A percentile compares a stretch with the other conserved stretches of the same genome.
Conservation (phyloP, 73 alveolate genomes). For the Paramecium caudatum region DNA sequence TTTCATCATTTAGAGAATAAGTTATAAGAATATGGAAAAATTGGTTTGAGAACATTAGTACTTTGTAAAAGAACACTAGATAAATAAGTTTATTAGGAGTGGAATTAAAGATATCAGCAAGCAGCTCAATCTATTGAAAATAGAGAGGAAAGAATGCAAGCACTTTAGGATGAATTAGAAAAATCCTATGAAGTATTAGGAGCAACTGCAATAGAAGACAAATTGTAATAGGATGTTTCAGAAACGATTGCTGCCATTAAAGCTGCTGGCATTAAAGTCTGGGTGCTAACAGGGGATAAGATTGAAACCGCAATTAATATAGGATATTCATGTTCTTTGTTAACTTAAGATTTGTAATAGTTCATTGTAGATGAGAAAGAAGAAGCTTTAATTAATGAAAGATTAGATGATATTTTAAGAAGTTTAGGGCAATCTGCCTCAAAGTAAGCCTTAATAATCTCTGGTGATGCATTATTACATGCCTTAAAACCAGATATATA, state of each 20-base stretch:
- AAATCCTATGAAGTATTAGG: slow-evolving; percentile 90
- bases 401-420: slow-evolving; percentile 78
- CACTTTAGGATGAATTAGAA: slow-evolving; percentile 91
- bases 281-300: slow-evolving; percentile 99
- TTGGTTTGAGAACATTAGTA: slow-evolving; percentile 88
- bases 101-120: slow-evolving; percentile 80
- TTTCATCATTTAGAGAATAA: slow-evolving; percentile 38
- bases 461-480: slow-evolving; percentile 77
- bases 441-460: slow-evolving; percentile 60
- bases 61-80: slow-evolving; percentile 84
- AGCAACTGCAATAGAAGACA: slow-evolving; percentile 98
- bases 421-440: slow-evolving; percentile 35
- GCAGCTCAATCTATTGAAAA: slow-evolving; percentile 80
- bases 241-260: slow-evolving; percentile 82
- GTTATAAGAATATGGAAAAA: slow-evolving; percentile 70
- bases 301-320: slow-evolving; percentile 97
- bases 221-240: slow-evolving; percentile 93
- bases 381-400: slow-evolving; percentile 77
- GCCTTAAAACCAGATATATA: slow-evolving; percentile 48
- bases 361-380: slow-evolving; percentile 83
- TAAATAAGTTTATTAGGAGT: slow-evolving; percentile 82
- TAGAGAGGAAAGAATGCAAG: slow-evolving; percentile 84
- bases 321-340: slow-evolving; percentile 91
- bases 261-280: slow-evolving; percentile 91
- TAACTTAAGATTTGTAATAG: slow-evolving; percentile 85